Percentiles rank a stretch among this genome's conserved stretches.
phyloP scores from a whole-genome alignment of 805 yeast species.

The Metschnikowia rubicola region DNA sequence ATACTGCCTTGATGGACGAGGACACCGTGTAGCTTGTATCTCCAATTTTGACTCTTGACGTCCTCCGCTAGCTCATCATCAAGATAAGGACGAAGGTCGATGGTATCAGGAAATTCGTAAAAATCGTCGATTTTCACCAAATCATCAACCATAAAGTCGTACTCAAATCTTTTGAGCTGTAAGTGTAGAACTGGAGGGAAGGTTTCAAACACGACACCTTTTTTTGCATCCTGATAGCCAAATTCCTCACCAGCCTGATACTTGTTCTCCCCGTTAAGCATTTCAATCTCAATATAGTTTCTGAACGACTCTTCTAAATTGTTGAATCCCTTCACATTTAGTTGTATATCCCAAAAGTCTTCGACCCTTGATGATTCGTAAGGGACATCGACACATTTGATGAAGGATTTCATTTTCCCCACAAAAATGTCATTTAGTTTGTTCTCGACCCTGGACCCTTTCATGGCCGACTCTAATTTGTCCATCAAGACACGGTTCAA shows the following conservation, averaged over 20 bases:
- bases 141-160: conserved; percentile 84
- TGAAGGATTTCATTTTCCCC: conserved; percentile 93
- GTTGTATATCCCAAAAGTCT: conserved; percentile 97
- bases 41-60: conserved; percentile 56
- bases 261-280: conserved; percentile 91
- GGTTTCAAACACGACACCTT: conserved; percentile 87
- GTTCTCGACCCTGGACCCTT: conserved; percentile 65
- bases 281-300: conserved; percentile 84
- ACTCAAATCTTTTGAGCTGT: conserved; percentile 91
- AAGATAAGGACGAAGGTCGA: conserved; percentile 76
- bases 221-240: conserved; percentile 93
- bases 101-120: conserved; percentile 79
- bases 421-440: conserved; percentile 76
- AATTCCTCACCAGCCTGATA: conserved; percentile 81
- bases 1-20: conserved; percentile 95
- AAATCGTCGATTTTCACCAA: conserved; percentile 89
- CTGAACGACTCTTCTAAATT: conserved; percentile 73
- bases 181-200: conserved; percentile 92
- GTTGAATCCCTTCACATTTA: conserved; percentile 82
- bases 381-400: conserved; percentile 88
- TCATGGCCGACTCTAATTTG: conserved; percentile 84
- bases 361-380: conserved; percentile 89
- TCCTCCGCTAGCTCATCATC: conserved; percentile 50
- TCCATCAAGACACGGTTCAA: conserved; percentile 94
- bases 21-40: conserved; percentile 86